These are phyloP conservation scores for Moniliophthora roreri DNA, from an alignment of 1,284 basidiomycete species.

Conservation along the genomic window DNA sequence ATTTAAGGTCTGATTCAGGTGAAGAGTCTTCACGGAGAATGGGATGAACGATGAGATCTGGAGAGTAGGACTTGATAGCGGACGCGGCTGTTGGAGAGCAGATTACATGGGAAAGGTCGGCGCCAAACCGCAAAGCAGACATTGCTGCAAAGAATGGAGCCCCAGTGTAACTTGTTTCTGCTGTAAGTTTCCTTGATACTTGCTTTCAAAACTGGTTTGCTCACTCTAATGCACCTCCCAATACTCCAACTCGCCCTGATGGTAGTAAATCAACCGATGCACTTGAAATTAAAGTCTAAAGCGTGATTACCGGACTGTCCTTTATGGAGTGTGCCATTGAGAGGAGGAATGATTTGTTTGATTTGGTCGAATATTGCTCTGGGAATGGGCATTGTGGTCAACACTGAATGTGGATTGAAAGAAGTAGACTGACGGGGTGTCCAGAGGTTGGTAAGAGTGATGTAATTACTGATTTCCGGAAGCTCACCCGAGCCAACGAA, in stretches of 20 bases:
- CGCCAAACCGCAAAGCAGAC: conserved; percentile 84
- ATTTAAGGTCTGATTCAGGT: conserved; percentile 55
- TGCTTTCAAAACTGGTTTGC: conserved; percentile 16
- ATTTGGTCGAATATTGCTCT: conserved; percentile 65
- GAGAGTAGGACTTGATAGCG: conserved; percentile 95
- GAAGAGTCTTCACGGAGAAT: conserved; percentile 67
- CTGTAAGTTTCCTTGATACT: conserved; percentile 1
- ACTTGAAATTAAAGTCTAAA: conserved; percentile 2
- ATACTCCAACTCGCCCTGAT: conserved; percentile 85
- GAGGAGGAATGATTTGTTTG: conserved; percentile 80
- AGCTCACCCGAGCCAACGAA: no score
- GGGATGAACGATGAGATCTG: conserved; percentile 95
- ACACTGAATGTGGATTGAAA: no score
- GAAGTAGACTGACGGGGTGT: no score
- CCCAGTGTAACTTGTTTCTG: conserved; percentile 77
- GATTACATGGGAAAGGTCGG: conserved; percentile 95
- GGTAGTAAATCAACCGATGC: conserved; percentile 12
- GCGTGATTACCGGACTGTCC: conserved; percentile 84
- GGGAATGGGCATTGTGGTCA: conserved; percentile 57
- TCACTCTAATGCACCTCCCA: conserved; percentile 92
- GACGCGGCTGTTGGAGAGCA: conserved; percentile 89
- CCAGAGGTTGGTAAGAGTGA: no score
- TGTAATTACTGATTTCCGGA: no score
- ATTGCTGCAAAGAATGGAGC: conserved; percentile 95
- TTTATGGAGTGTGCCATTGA: conserved; percentile 87